These are phyloP conservation scores for Apiospora saccharicola DNA, from an alignment of 2,329 filamentous ascomycete genomes.

Conservation along the genomic window DNA sequence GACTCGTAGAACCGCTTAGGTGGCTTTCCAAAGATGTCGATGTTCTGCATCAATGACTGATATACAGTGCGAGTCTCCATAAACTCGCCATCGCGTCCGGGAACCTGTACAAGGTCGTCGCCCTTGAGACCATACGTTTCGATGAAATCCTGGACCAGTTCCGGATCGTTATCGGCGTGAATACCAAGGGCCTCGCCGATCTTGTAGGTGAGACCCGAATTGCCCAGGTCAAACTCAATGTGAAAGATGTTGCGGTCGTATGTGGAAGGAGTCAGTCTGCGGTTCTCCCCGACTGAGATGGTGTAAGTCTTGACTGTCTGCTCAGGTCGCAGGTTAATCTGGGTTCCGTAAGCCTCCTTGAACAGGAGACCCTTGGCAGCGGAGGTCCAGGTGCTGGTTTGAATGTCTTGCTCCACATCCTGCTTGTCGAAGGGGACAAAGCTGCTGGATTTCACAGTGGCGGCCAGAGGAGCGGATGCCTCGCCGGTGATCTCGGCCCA, in stretches of 20 bases:
- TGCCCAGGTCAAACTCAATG: conserved; percentile 95
- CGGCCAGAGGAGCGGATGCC: conserved; percentile 61
- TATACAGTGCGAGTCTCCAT: conserved; percentile 91
- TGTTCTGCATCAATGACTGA: conserved; percentile 88
- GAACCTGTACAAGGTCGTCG: conserved; percentile 88
- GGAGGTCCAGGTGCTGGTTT: conserved; percentile 79
- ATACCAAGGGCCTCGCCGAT: conserved; percentile 97
- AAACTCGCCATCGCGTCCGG: conserved; percentile 79
- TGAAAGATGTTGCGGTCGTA: conserved; percentile 99
- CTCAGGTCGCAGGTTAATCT: conserved; percentile 80
- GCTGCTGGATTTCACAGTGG: conserved; percentile 77
- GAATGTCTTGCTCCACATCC: conserved; percentile 71
- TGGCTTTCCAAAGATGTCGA: conserved; percentile 96
- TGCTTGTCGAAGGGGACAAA: conserved; percentile 82
- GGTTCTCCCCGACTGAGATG: conserved; percentile 93
- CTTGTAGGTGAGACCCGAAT: conserved; percentile 91
- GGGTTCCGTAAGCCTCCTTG: conserved; percentile 90
- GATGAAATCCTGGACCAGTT: conserved; percentile 85
- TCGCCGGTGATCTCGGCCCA: conserved; percentile 78
- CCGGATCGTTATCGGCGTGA: conserved; percentile 89
- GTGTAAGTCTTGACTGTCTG: conserved; percentile 84
- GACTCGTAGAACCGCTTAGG: conserved; percentile 98
- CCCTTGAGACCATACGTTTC: conserved; percentile 85
- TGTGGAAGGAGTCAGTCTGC: conserved; percentile 82
- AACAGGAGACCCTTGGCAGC: conserved; percentile 89